Base-by-base conservation (phyloP, 352 stramenopile genomes). In the Peronospora destructor region DNA sequence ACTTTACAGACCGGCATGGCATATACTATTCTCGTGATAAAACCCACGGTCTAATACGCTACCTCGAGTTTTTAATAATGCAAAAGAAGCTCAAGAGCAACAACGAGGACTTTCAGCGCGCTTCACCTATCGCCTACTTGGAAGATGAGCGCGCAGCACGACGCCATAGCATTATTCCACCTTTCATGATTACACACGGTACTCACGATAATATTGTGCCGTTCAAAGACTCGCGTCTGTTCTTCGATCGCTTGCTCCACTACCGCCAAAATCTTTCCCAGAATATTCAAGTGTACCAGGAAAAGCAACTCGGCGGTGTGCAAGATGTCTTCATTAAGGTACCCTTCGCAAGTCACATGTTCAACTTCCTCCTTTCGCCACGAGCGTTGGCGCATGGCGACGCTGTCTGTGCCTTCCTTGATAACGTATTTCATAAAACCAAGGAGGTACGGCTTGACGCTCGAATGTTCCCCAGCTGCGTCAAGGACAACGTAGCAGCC, bases 51-150 rank as follows among this genome's bases (percentile, higher is more conserved):
- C 51, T 76, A 17, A 30, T 84, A 32, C 59, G 68, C 8, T 84
- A 75, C 44, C 52, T 81, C 25, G 67, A 84, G 53, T 64, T 76
- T 48, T 48, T 84, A 7, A 66, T 84, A 23, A 84, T 84, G 70
- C 70, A 84, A 25, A 76, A 76, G 51, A 74, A 76, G 37, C 49
- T 79, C 30, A 66, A 72, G 28, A 56, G 59, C 26, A 61, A 71
- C 33, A 57, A 36, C 7, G 64, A 81, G 28, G 73, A 76, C 32
- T 84, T 74, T 25, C 56, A 79, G 40, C 56, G 69, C 16, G 73
- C 73, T 6, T 84, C 73, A 17, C 73, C 73, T 8, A 71, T 84
- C 29, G 56, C 63, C 13, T 84, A 71, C 48, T 53, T 84, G 16
- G 45, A 68, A 6, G 50, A 64, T 29, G 50, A 66, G 7, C 55